phyloP scores from a whole-genome alignment of 1,284 basidiomycete genomes.

The Omphalotus olearius region DNA sequence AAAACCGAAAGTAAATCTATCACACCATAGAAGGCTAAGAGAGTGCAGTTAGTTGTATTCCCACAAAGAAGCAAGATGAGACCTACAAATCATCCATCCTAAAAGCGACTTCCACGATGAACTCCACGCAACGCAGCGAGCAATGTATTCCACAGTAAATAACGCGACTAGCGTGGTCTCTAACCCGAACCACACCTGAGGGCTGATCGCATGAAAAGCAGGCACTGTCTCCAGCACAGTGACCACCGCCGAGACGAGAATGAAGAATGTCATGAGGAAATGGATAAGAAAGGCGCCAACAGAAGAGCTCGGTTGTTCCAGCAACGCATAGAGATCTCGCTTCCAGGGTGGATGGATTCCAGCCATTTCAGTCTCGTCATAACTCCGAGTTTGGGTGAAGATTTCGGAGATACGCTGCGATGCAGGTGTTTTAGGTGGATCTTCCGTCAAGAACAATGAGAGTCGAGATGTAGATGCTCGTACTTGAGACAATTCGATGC shows the following conservation, averaged over 20 bases:
- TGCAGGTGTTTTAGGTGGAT: conserved; percentile 20
- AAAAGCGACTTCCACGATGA: conserved; percentile 54
- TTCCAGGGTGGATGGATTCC: conserved; percentile 54
- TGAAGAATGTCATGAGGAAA: conserved; percentile 58
- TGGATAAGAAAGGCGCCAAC: conserved; percentile 63
- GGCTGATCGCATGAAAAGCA: conserved; percentile 67
- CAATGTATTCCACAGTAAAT: conserved; percentile 79
- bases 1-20: conserved; percentile 81
- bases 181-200: conserved; percentile 77
- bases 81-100: conserved; percentile 68
- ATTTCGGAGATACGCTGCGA: conserved; percentile 31
- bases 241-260: conserved; percentile 69
- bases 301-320: conserved; percentile 69
- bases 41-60: conserved; percentile 7
- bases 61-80: background rate
- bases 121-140: conserved; percentile 62
- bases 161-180: conserved; percentile 75
- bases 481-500: conserved; percentile 9
- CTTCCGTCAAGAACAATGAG: conserved; percentile 34
- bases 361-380: conserved; percentile 31
- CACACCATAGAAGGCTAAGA: conserved; percentile 77
- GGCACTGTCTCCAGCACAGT: conserved; percentile 86
- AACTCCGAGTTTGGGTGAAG: conserved; percentile 28
- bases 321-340: conserved; percentile 51
- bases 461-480: conserved; percentile 1